phyloP scores from a whole-genome alignment of 441 rosid genomes.

The Populus hybrid region DNA sequence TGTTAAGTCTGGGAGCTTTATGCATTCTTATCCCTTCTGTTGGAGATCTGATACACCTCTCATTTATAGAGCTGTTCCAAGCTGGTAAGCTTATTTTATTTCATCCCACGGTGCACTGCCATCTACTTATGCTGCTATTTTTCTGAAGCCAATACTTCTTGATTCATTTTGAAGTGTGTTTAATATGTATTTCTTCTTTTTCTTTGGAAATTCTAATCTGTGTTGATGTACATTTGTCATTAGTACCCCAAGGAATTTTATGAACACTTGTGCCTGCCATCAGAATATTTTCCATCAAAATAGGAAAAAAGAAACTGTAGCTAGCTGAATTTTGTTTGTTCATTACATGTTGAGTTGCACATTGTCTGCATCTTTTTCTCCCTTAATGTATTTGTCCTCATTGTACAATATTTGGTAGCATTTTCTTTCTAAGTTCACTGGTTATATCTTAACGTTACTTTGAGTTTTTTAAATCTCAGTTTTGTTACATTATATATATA shows the following conservation, averaged over 20 bases:
- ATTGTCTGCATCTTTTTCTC: neutral
- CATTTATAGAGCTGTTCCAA: conserved; percentile 96
- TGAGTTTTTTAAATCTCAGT: neutral
- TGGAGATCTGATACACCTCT: conserved; percentile 99
- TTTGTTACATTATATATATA: neutral
- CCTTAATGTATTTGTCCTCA: neutral
- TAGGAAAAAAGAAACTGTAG: neutral
- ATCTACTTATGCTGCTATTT: neutral
- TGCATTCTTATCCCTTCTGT: conserved; percentile 90
- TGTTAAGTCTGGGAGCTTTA: conserved; percentile 77
- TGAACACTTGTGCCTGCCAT: neutral
- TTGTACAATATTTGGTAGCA: neutral
- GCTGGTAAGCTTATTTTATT: conserved; percentile 56
- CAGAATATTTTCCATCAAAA: neutral
- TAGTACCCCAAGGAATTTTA: neutral
- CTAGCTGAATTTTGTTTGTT: neutral
- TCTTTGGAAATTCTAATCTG: neutral
- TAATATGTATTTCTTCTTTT: neutral
- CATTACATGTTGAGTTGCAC: neutral
- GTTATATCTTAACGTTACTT: neutral
- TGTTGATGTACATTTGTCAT: neutral
- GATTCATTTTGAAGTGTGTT: neutral
- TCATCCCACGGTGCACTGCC: conserved; percentile 1
- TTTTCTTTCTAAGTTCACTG: neutral
- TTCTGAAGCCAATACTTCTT: neutral